These are phyloP conservation scores for Ogataea parapolymorpha DNA, from an alignment of 805 yeast genomes.

Conservation along the genomic window DNA sequence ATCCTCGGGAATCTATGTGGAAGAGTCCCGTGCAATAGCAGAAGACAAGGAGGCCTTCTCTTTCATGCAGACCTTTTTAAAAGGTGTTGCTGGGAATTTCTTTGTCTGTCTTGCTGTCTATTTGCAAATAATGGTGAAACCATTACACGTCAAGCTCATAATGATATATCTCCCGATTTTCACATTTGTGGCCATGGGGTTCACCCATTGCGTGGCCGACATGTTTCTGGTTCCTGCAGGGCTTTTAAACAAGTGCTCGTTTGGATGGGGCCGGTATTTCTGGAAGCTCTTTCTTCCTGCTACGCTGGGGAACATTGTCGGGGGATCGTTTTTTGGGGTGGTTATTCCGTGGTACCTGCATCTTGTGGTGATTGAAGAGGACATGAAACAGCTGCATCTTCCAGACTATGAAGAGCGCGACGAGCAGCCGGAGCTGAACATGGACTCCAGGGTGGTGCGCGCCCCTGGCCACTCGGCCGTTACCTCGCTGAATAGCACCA, in stretches of 20 bases:
- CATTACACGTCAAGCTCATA: slow-evolving; percentile 68
- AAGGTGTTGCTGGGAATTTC: slow-evolving; percentile 74
- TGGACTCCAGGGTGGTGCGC: slow-evolving; percentile 77
- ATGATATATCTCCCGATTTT: slow-evolving; percentile 67
- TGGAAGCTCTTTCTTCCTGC: slow-evolving; percentile 77
- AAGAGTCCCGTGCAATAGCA: slow-evolving; percentile 48
- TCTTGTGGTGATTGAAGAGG: slow-evolving; percentile 67
- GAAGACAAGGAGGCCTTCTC: slow-evolving; percentile 40
- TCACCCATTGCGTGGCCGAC: slow-evolving; percentile 79
- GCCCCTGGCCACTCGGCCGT: slow-evolving; percentile 18
- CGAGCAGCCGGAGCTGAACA: slow-evolving; percentile 74
- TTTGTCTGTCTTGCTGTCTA: slow-evolving; percentile 74
- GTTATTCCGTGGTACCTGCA: slow-evolving; percentile 73
- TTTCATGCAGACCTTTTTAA: slow-evolving; percentile 64
- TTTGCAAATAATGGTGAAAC: slow-evolving; percentile 74
- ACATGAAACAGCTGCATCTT: slow-evolving; percentile 55
- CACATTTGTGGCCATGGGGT: slow-evolving; percentile 76
- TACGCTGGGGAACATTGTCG: slow-evolving; percentile 70
- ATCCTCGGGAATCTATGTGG: slow-evolving; percentile 36
- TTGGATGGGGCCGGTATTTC: slow-evolving; percentile 59
- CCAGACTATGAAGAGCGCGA: slow-evolving; percentile 71
- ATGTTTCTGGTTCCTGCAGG: slow-evolving; percentile 70
- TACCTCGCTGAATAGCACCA: background rate
- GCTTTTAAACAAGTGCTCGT: slow-evolving; percentile 60
- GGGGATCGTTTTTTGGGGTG: slow-evolving; percentile 68